phyloP scores from a whole-genome alignment of 2,329 filamentous ascomycete genomes.

The Thielaviopsis cerberus region DNA sequence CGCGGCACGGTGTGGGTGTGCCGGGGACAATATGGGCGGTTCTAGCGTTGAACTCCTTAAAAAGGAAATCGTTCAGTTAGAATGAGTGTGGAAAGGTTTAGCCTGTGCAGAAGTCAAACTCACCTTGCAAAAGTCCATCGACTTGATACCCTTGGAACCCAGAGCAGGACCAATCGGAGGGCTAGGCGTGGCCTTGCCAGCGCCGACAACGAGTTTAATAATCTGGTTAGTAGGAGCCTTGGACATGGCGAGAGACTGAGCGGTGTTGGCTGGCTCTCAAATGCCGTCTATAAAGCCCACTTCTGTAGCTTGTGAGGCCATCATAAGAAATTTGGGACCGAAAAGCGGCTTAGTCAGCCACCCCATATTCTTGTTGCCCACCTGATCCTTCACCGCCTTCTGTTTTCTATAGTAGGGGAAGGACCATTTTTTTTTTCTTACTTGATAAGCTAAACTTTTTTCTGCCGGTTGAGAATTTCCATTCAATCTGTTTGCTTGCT shows the following conservation, averaged over 20 bases:
- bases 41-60: conserved; percentile 82
- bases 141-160: conserved; percentile 94
- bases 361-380: background rate
- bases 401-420: background rate
- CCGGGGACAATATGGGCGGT: conserved; percentile 69
- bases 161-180: conserved; percentile 91
- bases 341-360: conserved; percentile 7
- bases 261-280: background rate
- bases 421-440: conserved; percentile 5
- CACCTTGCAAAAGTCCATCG: conserved; percentile 99
- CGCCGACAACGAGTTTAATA: conserved; percentile 94
- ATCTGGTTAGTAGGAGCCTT: conserved; percentile 47
- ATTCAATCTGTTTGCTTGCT: background rate
- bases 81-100: background rate
- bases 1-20: conserved; percentile 74
- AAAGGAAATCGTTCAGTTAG: background rate
- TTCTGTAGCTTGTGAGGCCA: background rate
- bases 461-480: conserved; percentile 7
- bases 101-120: conserved; percentile 12
- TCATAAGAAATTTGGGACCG: conserved; percentile 9
- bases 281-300: background rate
- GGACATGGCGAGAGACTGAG: conserved; percentile 27
- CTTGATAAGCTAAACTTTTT: conserved; percentile 8
- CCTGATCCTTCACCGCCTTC: conserved; percentile 5
- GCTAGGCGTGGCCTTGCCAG: conserved; percentile 83